These are phyloP conservation scores for Epithemia pelagica DNA, from an alignment of 108 stramenopile species.

Conservation along the genomic window DNA sequence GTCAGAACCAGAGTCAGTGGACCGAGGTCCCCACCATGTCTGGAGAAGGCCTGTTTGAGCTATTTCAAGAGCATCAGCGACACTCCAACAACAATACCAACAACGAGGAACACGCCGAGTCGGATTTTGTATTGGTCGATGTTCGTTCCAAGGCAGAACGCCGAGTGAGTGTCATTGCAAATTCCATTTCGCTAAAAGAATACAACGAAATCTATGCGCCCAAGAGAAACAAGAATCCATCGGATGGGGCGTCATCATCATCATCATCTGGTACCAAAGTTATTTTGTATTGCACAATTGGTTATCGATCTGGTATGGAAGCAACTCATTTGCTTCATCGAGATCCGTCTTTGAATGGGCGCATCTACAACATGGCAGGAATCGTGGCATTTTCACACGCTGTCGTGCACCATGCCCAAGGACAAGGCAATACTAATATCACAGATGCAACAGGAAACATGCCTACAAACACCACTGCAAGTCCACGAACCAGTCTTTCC, in stretches of 20 bases:
- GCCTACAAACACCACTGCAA: neutral
- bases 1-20: constrained; percentile 11
- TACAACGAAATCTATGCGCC: neutral
- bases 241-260: neutral
- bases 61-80: neutral
- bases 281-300: constrained; percentile 54
- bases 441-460: neutral
- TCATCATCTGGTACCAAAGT: constrained; percentile 2
- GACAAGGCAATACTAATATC: neutral
- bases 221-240: neutral
- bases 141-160: constrained; percentile 32
- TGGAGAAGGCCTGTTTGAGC: constrained; percentile 3
- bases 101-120: neutral
- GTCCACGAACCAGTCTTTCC: too few species aligned
- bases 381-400: constrained; percentile 25
- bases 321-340: constrained; percentile 12
- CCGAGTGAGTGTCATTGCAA: constrained; percentile 34
- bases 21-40: constrained; percentile 13
- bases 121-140: constrained; percentile 25
- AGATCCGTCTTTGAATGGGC: constrained; percentile 2
- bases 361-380: constrained; percentile 20
- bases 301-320: constrained; percentile 54
- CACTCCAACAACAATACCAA: neutral
- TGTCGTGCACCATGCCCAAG: constrained; percentile 4
- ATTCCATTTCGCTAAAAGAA: neutral